Percentiles rank a stretch among this genome's conserved stretches.
phyloP scores from a whole-genome alignment of 495 filamentous ascomycete genomes.

The Neurospora tetrasperma region DNA sequence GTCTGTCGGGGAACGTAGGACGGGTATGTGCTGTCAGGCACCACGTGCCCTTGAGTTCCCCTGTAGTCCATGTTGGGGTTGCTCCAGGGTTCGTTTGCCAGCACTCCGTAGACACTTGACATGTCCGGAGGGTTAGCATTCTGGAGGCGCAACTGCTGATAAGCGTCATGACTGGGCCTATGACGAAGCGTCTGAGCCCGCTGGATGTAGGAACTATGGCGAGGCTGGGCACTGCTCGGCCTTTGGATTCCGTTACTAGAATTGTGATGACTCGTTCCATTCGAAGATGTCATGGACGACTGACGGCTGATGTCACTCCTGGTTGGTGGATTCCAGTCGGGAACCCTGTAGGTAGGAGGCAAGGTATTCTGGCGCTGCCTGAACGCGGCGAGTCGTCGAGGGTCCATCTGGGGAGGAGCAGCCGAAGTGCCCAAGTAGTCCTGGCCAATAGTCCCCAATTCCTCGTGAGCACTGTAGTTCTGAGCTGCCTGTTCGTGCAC shows the following conservation, averaged over 20 bases:
- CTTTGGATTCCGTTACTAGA: conserved; percentile 16
- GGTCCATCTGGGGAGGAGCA: conserved; percentile 12
- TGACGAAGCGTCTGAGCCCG: conserved; percentile 22
- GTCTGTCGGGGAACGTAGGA: conserved; percentile 20
- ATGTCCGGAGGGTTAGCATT: conserved; percentile 25
- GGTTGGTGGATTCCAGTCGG: conserved; percentile 23
- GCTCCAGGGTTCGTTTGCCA: conserved; percentile 20
- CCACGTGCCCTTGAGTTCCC: conserved; percentile 15
- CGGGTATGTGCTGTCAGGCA: conserved; percentile 20
- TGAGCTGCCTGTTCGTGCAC: conserved; percentile 9
- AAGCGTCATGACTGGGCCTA: conserved; percentile 33
- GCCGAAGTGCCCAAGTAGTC: background rate
- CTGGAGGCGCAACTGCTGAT: conserved; percentile 12
- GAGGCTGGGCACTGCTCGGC: conserved; percentile 17
- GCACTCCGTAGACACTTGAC: conserved; percentile 28
- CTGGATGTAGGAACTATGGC: conserved; percentile 9
- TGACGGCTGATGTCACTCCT: conserved; percentile 20
- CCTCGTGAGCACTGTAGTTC: background rate
- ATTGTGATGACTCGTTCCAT: conserved; percentile 19
- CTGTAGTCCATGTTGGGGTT: conserved; percentile 19
- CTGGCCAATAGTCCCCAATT: conserved; percentile 3
- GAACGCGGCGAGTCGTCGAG: conserved; percentile 15
- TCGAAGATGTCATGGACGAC: conserved; percentile 20
- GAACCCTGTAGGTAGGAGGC: conserved; percentile 5
- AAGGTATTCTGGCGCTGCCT: conserved; percentile 10